Evolutionary conservation across 306 rosid genomes (phyloP), one percentile per base, ranked within the genome.

Genomic region (Citrullus amarus): DNA sequence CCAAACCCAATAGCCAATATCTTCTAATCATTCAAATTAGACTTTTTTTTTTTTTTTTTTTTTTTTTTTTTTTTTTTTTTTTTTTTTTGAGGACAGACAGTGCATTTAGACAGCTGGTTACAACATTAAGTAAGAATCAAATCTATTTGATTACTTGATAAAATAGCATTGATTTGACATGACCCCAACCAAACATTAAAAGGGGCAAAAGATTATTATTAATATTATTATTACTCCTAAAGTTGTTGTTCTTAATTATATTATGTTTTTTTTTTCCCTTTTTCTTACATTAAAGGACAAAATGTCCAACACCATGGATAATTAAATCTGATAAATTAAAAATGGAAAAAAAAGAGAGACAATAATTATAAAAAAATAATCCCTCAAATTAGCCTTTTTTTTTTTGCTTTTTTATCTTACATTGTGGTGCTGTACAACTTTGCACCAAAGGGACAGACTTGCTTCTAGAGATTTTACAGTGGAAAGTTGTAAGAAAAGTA

Each of bases 51-150:
- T 0, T 62, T 65, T 28, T 5, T 62, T 65, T 1, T 12, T 16
- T 65, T 65, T 48, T 48, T 48, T 12, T 48, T 11, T 36, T 3
- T 22, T 22, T 22, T 22, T 22, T 22, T 22, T 22, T 22, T 22
- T 22, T 22, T 22, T 48, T 70, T 46, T 46, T 9, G 76, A 60
- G 43, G 65, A 78, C 76, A 58, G 81, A 80, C 82, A 82, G 91
- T 89, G 93, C 87, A 93, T 90, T 81, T 80, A 85, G 78, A 88
- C 98, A 95, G 98, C 98, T 95, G 96, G 89, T 95, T 89, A 86
- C 97, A 89, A 89, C 96, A 83, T 79, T 79, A 81, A 83, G 78
- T 80, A 77, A 88, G 84, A 88, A 89, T 88, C 90, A 91, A 70
- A 90, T 89, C 93, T 81, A 85, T 63, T 82, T 88, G 90, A 89